Evolutionary conservation across 345 rosid genomes (phyloP).

Genomic region (Eucalyptus leucophloia): DNA sequence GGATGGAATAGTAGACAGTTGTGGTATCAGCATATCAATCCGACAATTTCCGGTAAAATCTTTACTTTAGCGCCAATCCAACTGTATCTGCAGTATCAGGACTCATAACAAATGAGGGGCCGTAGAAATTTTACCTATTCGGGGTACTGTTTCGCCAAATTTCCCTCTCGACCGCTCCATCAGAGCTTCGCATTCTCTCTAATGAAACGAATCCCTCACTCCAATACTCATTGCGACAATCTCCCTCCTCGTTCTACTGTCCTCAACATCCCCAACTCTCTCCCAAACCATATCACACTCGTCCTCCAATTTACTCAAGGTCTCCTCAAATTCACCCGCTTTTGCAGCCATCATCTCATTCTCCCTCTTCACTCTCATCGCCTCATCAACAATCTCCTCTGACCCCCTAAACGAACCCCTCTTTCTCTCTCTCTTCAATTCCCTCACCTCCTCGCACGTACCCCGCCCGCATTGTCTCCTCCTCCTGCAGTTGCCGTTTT

Average conservation of each 20-base stretch:
- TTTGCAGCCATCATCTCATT: conserved; percentile 6
- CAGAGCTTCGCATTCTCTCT: conserved; percentile 73
- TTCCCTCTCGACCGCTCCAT: conserved; percentile 33
- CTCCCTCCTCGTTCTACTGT: conserved; percentile 43
- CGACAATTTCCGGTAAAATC: background rate
- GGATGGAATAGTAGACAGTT: conserved; percentile 83
- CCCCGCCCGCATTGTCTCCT: conserved; percentile 43
- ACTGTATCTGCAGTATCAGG: background rate
- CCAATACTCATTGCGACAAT: conserved; percentile 52
- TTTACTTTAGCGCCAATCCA: background rate
- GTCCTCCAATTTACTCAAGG: conserved; percentile 30
- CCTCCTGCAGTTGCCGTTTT: conserved; percentile 49
- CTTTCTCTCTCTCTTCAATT: conserved; percentile 36
- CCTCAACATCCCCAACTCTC: conserved; percentile 50
- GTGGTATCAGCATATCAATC: background rate
- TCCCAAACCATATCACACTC: conserved; percentile 58
- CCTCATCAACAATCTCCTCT: conserved; percentile 37
- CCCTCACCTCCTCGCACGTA: conserved; percentile 24
- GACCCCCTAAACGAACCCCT: conserved; percentile 28
- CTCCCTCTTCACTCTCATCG: conserved; percentile 21
- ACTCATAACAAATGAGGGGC: background rate
- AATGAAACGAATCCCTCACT: conserved; percentile 59
- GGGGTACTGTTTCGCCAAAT: conserved; percentile 17
- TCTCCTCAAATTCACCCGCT: conserved; percentile 30
- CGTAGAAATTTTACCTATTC: conserved; percentile 23